These are phyloP conservation scores for Salvia sclarea DNA, from an alignment of 305 asterid genomes.

Conservation along the genomic window DNA sequence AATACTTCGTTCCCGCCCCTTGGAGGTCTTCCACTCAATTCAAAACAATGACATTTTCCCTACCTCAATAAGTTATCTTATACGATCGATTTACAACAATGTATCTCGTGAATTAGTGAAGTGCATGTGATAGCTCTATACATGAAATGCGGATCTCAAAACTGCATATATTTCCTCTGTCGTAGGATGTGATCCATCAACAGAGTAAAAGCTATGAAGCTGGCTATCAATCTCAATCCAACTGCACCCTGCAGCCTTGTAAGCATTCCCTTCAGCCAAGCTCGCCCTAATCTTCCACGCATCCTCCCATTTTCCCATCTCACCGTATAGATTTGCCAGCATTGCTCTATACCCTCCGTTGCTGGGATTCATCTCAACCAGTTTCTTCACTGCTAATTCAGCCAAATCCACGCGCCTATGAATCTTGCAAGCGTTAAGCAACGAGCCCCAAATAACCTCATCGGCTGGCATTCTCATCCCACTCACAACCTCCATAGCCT, in stretches of 20 bases:
- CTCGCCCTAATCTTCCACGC: constrained; percentile 50
- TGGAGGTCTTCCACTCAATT: too few species aligned
- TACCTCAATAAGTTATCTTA: too few species aligned
- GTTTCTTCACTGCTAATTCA: constrained; percentile 53
- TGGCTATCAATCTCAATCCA: constrained; percentile 71
- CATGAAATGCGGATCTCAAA: too few species aligned
- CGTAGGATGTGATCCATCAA: constrained; percentile 65
- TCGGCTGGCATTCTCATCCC: constrained; percentile 68
- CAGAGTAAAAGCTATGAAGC: constrained; percentile 58
- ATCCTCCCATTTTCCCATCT: constrained; percentile 70
- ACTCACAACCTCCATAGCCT: constrained; percentile 61
- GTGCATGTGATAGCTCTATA: too few species aligned
- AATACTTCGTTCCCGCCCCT: too few species aligned
- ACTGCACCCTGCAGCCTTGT: constrained; percentile 71
- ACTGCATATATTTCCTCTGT: constrained; percentile 54
- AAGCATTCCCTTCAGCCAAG: constrained; percentile 44
- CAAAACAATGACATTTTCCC: too few species aligned
- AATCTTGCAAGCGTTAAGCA: constrained; percentile 76
- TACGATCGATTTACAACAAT: too few species aligned
- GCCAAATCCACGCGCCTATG: constrained; percentile 67
- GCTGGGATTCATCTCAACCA: constrained; percentile 59
- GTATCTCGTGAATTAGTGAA: too few species aligned
- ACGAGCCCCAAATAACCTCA: constrained; percentile 76
- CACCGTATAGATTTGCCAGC: constrained; percentile 72
- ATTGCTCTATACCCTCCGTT: constrained; percentile 69